Evolutionary conservation across 306 rosid species (phyloP).

Genomic region (Oemleria cerasiformis): DNA sequence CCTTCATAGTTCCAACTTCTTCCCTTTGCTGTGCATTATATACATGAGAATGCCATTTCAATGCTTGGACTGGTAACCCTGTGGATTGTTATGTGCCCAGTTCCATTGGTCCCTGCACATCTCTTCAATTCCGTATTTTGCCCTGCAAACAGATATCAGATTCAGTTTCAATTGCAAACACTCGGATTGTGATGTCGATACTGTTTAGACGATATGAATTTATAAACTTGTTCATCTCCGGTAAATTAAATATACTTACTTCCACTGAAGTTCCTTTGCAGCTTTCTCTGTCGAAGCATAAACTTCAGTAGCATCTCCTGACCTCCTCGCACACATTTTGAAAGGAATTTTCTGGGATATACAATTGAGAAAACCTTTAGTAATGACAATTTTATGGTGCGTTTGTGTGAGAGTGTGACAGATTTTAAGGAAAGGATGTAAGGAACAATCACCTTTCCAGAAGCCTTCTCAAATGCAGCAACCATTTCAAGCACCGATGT

Average conservation of each 20-base stretch:
- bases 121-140: conserved; percentile 60
- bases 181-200: too few relatives aligned
- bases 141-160: conserved; percentile 32
- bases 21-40: neutral
- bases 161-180: neutral
- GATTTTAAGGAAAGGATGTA: neutral
- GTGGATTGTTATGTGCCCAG: conserved; percentile 88
- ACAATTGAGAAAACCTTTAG: conserved; percentile 8
- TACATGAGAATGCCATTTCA: conserved; percentile 23
- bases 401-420: neutral
- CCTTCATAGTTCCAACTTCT: neutral
- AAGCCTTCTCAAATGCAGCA: conserved; percentile 78
- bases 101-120: conserved; percentile 99
- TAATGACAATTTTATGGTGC: neutral
- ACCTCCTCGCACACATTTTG: conserved; percentile 72
- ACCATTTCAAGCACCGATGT: conserved; percentile 96
- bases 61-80: conserved; percentile 60
- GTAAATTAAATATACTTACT: conserved; percentile 42
- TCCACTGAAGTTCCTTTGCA: conserved; percentile 83
- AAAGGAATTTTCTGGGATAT: conserved; percentile 65
- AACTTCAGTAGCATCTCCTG: conserved; percentile 90
- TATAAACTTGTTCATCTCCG: too few relatives aligned
- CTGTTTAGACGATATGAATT: too few relatives aligned
- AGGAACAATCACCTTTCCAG: conserved; percentile 55
- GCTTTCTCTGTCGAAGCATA: conserved; percentile 90